Base-by-base conservation (phyloP, 2,329 filamentous ascomycete genomes). In the Apiospora marii region DNA sequence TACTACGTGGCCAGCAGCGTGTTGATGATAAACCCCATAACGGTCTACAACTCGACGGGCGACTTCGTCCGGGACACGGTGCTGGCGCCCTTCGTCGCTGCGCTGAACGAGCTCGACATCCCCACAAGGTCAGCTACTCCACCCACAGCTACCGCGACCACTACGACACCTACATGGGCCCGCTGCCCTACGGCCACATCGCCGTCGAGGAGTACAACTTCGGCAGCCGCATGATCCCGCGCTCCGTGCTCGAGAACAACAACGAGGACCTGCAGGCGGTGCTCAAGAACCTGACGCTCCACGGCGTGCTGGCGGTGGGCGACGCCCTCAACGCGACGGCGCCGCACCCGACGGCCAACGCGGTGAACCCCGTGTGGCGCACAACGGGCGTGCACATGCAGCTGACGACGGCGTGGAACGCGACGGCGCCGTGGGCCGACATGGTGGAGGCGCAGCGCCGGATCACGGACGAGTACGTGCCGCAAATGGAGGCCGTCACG, bases 181-280 rank as follows among this genome's bases (percentile, higher is more conserved):
- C 81, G 12, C 76, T 82, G 10, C 81, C 81, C 1, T 75, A 79
- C 24, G 81, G 81, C 44, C 77, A 80, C 72, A 73, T 83, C 51
- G 77, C 78, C 43, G 81, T 81, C n/a, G 77, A 77, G 19, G 73
- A 75, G 12, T 81, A 79, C 70, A 79, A 82, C 64, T 82, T 81
- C 70, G 82, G 81, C n/a, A 79, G 80, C 14, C 81, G 82, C 7
- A 72, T 83, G n/a, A 81, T 83, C 48, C 80, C 82, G 1, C 79
- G 80, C 27, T 73, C 75, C 1, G 77, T 79, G 0, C 74, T 84
- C 6, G 77, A 80, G 41, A 72, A 78, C 68, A 74, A 82, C 72
- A 78, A 78, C 44, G 76, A 58, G 27, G 71, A 46, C 3, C 82
- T 83, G 72, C 75, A 77, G 4, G 73, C 77, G n/a, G 79, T 80